Evolutionary conservation across 495 filamentous ascomycete genomes (phyloP), one percentile per base, ranked within the genome.

Genomic region (Pyrenula massariospora): DNA sequence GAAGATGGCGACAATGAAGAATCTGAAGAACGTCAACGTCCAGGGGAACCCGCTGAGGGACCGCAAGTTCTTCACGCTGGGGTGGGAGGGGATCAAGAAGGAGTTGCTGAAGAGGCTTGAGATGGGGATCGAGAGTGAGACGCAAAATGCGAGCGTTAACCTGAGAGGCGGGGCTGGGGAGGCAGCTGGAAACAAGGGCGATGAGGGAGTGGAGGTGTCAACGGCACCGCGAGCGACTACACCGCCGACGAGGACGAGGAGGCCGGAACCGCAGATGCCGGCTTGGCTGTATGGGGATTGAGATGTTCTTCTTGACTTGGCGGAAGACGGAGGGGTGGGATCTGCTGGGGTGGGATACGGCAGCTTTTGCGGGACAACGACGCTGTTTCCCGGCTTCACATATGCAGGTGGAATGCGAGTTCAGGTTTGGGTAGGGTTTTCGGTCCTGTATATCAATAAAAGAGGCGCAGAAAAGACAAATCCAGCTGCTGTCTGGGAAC

Each of bases 31-130:
- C 56, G 77, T 96, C 47, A 80, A 80, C 11, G 75, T 98, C 36
- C 82, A 83, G 50, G 89, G 88, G 12, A 98, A 98, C 63, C 93
- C 93, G 3, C 69, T 98, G 12, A 75, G 85, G 50, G 91, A 96
- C 60, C 89, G 87, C 60, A 94, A 87, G 66, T 86, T 93, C 55
- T 73, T 91, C 25, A 84, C 73, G 21, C 87, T 95, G 76, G 75
- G 77, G 22, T 89, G 88, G 0, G 87, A 89, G 20, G 87, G 91
- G 54, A 67, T 98, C 62, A 96, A 95, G 70, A 77, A 77, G 48
- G 84, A 85, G 59, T 73, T 98, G 53, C 81, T 79, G 31, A 77
- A 77, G 47, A 80, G 88, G 21, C 73, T 93, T 49, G 81, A 85
- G 55, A 85, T 88, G 2, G 24, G 59, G 50, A 2, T 64, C 62